A percentile compares a stretch with the other conserved stretches of the same genome.
Evolutionary conservation across 352 stramenopile genomes (phyloP).

Genomic region (Pythium chondricola): DNA sequence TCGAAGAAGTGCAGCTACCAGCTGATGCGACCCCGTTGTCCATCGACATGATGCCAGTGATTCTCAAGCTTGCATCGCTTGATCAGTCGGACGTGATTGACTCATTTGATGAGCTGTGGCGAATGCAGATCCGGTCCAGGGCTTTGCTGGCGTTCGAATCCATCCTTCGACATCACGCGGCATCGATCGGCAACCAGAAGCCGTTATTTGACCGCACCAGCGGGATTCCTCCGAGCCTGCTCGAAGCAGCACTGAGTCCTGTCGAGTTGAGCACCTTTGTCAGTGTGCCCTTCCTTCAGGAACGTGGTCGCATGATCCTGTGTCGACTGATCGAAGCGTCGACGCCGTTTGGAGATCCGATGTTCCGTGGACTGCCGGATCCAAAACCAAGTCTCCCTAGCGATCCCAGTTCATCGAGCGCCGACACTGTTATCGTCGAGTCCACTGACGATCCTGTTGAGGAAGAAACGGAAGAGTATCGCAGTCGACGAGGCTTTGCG

Average conservation of each 20-base stretch:
- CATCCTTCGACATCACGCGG: slow-evolving; percentile 51
- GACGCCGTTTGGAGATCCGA: slow-evolving; percentile 63
- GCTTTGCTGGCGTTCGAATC: slow-evolving; percentile 73
- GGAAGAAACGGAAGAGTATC: slow-evolving; percentile 72
- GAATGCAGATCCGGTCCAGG: slow-evolving; percentile 80
- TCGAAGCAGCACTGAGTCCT: slow-evolving; percentile 56
- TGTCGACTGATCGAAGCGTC: slow-evolving; percentile 80
- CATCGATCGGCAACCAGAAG: background rate
- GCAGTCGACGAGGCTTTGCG: slow-evolving; percentile 67
- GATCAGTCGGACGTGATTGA: slow-evolving; percentile 59
- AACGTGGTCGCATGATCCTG: slow-evolving; percentile 79
- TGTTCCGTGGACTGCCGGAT: slow-evolving; percentile 67
- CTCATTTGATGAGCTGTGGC: slow-evolving; percentile 74
- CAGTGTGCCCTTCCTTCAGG: slow-evolving; percentile 67
- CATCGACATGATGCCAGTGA: slow-evolving; percentile 77
- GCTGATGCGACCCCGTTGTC: slow-evolving; percentile 38
- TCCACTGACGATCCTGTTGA: slow-evolving; percentile 48
- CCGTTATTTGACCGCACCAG: background rate
- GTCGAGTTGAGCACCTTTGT: slow-evolving; percentile 67
- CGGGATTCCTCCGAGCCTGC: slow-evolving; percentile 39
- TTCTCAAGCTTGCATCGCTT: slow-evolving; percentile 72
- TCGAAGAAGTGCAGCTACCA: slow-evolving; percentile 73
- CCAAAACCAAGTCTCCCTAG: slow-evolving; percentile 48
- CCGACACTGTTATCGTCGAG: slow-evolving; percentile 10
- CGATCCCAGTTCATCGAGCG: no score